These are phyloP conservation scores for Pseudotsuga menziesii DNA, from an alignment of 75 land plant species.

Conservation along the genomic window DNA sequence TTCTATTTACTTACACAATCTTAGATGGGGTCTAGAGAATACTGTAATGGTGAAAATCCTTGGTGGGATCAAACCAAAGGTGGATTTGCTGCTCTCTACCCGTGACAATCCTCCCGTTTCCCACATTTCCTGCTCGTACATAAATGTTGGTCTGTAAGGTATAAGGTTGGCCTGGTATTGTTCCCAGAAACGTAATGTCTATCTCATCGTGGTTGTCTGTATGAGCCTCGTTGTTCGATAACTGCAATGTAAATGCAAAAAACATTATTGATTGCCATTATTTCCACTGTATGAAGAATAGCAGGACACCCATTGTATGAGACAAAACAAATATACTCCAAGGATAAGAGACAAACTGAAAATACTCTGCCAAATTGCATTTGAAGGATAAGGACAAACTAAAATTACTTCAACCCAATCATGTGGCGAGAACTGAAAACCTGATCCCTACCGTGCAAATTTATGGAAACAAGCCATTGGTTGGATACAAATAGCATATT, in stretches of 20 bases:
- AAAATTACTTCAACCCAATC: too few relatives aligned
- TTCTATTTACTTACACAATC: conserved; percentile 40
- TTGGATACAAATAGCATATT: too few relatives aligned
- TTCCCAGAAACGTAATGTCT: conserved; percentile 62
- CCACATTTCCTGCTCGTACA: not conserved
- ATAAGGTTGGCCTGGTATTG: conserved; percentile 41
- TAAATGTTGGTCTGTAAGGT: conserved; percentile 58
- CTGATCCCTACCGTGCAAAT: too few relatives aligned
- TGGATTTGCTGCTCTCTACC: conserved; percentile 45
- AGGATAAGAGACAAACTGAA: too few relatives aligned
- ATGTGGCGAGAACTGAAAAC: too few relatives aligned
- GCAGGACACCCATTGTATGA: too few relatives aligned
- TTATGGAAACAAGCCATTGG: too few relatives aligned
- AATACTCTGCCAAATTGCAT: too few relatives aligned
- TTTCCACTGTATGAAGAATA: too few relatives aligned
- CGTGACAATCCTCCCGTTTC: conserved; percentile 24
- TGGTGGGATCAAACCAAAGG: conserved; percentile 68
- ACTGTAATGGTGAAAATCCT: conserved; percentile 50
- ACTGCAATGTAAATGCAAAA: not conserved
- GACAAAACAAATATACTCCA: too few relatives aligned
- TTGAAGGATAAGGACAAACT: too few relatives aligned
- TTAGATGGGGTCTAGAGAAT: conserved; percentile 56
- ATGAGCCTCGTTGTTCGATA: conserved; percentile 23
- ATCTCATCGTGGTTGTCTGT: conserved; percentile 51
- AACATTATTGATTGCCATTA: too few relatives aligned